Conservation (phyloP, 257 asterid species). For the Jacaranda mimosifolia region DNA sequence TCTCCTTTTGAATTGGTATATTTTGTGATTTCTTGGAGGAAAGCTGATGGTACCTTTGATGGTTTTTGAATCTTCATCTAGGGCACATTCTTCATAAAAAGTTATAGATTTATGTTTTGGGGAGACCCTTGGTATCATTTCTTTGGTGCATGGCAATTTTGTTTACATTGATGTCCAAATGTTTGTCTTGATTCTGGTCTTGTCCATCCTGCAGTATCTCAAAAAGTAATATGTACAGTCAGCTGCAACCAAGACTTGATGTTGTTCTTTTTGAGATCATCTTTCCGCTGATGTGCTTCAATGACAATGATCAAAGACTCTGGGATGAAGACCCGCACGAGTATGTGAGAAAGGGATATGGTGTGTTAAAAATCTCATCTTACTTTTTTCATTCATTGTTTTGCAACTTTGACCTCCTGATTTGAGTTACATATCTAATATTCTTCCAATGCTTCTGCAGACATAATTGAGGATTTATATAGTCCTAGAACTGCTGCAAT, state of each 20-base stretch:
- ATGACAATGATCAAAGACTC: constrained; percentile 88
- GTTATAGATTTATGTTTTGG: background rate
- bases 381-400: background rate
- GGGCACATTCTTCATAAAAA: background rate
- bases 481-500: constrained; percentile 99
- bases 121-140: background rate
- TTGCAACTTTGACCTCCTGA: constrained; percentile 20
- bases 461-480: constrained; percentile 94
- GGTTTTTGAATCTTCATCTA: background rate
- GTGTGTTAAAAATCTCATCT: constrained; percentile 50
- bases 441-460: constrained; percentile 48
- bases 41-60: background rate
- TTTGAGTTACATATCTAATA: constrained; percentile 18
- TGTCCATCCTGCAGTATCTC: constrained; percentile 73
- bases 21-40: background rate
- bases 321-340: constrained; percentile 99
- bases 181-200: constrained; percentile 36
- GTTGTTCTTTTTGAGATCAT: constrained; percentile 88
- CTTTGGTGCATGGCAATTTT: background rate
- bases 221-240: constrained; percentile 81
- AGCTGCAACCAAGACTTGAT: constrained; percentile 88
- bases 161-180: constrained; percentile 14
- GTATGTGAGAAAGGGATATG: constrained; percentile 99
- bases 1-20: background rate
- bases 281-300: constrained; percentile 98